Percentiles rank a stretch among this genome's conserved stretches.
Evolutionary conservation across 495 filamentous ascomycete species (phyloP).

Genomic region (Viridothelium virens): DNA sequence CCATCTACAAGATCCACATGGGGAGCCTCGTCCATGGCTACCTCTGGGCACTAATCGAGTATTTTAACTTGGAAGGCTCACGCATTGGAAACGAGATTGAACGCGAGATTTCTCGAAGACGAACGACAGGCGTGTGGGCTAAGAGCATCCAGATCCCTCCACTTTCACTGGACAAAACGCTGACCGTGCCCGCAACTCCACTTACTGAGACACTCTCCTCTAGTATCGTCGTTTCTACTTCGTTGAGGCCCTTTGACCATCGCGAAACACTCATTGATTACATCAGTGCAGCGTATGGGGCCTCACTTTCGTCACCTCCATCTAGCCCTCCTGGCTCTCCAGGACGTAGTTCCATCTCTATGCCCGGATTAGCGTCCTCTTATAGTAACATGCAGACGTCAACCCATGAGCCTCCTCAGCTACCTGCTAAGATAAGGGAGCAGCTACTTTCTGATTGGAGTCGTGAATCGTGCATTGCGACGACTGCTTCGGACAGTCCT

Average conservation of each 20-base stretch:
- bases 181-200: conserved; percentile 27
- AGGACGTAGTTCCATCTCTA: conserved; percentile 54
- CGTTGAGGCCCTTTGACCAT: conserved; percentile 58
- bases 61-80: conserved; percentile 66
- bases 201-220: conserved; percentile 37
- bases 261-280: conserved; percentile 57
- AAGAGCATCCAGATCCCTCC: conserved; percentile 53
- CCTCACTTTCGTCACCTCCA: conserved; percentile 50
- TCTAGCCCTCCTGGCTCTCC: conserved; percentile 65
- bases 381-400: conserved; percentile 12
- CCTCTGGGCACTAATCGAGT: conserved; percentile 67
- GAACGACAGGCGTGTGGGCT: conserved; percentile 66
- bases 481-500: conserved; percentile 22
- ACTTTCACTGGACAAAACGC: conserved; percentile 42
- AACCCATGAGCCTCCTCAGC: conserved; percentile 16
- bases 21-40: conserved; percentile 84
- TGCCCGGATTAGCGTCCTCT: conserved; percentile 26
- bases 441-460: conserved; percentile 72
- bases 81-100: conserved; percentile 59
- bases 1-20: conserved; percentile 59
- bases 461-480: conserved; percentile 59
- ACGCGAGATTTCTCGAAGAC: conserved; percentile 65
- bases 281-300: conserved; percentile 61
- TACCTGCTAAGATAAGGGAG: conserved; percentile 54
- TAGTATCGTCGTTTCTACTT: conserved; percentile 48